A percentile compares a stretch with the other conserved stretches of the same genome.
Conservation (phyloP, 2,329 filamentous ascomycete species). For the Herpomyces periplanetae region DNA sequence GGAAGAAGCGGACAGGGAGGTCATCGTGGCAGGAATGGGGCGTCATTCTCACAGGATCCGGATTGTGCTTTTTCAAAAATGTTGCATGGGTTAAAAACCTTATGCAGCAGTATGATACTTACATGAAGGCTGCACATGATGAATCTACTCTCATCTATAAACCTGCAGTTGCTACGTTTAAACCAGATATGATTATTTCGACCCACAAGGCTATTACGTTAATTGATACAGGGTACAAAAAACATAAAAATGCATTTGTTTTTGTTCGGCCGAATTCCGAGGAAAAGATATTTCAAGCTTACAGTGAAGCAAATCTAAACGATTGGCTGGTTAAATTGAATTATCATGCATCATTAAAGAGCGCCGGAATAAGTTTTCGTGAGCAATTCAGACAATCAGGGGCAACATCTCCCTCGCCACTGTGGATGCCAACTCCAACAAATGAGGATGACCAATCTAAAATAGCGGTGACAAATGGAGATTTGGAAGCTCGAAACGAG, state of each 20-base stretch:
- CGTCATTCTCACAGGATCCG: conserved; percentile 72
- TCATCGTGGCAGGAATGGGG: conserved; percentile 99
- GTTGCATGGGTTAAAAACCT: conserved; percentile 63
- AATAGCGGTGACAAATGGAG: no score
- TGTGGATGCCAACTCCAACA: conserved; percentile 29
- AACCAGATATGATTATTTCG: conserved; percentile 67
- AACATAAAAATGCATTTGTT: conserved; percentile 76
- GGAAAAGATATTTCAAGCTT: conserved; percentile 64
- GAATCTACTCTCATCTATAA: conserved; percentile 51
- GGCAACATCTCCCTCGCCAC: conserved; percentile 33
- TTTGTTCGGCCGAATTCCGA: conserved; percentile 35
- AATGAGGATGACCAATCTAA: no score
- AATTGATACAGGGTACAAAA: conserved; percentile 49
- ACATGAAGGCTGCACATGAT: conserved; percentile 34
- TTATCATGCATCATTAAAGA: conserved; percentile 73
- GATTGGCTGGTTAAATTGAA: conserved; percentile 91
- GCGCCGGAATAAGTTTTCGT: conserved; percentile 37
- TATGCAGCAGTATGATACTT: conserved; percentile 50
- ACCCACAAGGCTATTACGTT: conserved; percentile 71
- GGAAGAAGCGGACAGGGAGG: conserved; percentile 60
- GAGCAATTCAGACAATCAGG: conserved; percentile 24
- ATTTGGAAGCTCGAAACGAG: no score
- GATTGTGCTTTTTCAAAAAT: conserved; percentile 85
- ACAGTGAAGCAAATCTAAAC: conserved; percentile 63
- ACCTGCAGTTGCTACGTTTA: conserved; percentile 60